Base-by-base conservation (phyloP, 225 moss, liverwort and hornwort species). In the Straminergon stramineum region DNA sequence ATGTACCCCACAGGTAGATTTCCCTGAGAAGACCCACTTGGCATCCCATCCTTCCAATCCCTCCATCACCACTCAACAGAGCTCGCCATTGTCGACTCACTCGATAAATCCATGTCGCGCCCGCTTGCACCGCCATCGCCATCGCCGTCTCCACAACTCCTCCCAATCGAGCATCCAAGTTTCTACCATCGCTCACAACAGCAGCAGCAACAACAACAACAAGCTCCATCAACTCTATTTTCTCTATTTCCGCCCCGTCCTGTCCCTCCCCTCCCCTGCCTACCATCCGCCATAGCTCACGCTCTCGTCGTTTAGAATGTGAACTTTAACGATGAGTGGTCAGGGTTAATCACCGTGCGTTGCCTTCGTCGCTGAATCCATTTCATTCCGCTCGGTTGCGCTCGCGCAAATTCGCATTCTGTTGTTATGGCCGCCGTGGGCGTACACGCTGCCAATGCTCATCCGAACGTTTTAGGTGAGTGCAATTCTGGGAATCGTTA, bases 401-500 rank as follows among this genome's bases (percentile, higher is more conserved):
- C 58, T 81, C 60, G 61, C 51, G 30, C 61, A 18, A 63, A 64
- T 82, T 88, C 23, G 70, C 34, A 21, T 70, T 39, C 43, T n/a
- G 85, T 27, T n/a, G 85, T 27, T 34, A 93, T 93, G 93, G 92
- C 92, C 52, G 61, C 81, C 51, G 13, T 91, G 52, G 90, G 87
- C 75, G 84, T 90, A 16, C 89, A 89, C 56, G 90, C 82, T 76
- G 91, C 81, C 26, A 87, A 89, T 88, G 84, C 93, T 51, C 86
- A 84, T n/a, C 75, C 86, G 81, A 66, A 84, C 30, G 22, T 81
- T 39, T 28, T 71, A 55, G 90, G 91, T 93, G 68, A 63, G 93
- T 26, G 79, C n/a, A 27, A n/a, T 39, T 30, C 70, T 52, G 15
- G 32, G 81, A 84, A 37, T 60, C n/a, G 17, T 58, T 22, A 52